These are phyloP conservation scores for Aspergillus sojae DNA, from an alignment of 2,329 filamentous ascomycete genomes.

Conservation along the genomic window DNA sequence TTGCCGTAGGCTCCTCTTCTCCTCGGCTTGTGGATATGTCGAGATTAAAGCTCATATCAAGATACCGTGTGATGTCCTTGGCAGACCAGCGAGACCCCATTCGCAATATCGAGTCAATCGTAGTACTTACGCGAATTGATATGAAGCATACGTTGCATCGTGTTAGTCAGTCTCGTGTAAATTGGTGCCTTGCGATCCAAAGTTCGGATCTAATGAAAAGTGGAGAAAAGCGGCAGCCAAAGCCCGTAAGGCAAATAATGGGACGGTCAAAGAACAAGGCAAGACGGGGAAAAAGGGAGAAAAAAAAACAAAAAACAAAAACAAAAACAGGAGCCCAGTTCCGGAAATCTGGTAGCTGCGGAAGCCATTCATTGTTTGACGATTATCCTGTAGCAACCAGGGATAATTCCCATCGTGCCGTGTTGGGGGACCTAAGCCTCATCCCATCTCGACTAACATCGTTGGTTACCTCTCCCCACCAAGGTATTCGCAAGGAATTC, in stretches of 20 bases:
- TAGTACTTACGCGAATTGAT: neutral
- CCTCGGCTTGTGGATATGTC: neutral
- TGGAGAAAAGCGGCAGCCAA: constrained; percentile 14
- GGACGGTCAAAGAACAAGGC: neutral
- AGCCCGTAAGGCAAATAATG: constrained; percentile 7
- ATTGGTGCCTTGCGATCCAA: constrained; percentile 12
- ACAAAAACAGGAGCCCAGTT: too few relatives aligned
- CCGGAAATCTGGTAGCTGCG: neutral
- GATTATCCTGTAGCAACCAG: neutral
- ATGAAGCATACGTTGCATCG: constrained; percentile 7
- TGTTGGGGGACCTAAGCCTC: neutral
- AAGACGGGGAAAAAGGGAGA: neutral
- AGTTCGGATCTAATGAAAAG: constrained; percentile 15
- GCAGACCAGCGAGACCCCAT: neutral
- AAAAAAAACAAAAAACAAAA: neutral
- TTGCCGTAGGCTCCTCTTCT: neutral
- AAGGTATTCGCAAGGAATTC: neutral
- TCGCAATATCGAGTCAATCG: neutral
- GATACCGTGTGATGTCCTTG: neutral
- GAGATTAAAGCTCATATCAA: neutral
- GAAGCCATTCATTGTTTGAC: neutral
- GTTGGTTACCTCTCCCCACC: neutral
- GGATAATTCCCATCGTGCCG: neutral
- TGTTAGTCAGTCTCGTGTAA: constrained; percentile 18
- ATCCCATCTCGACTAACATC: neutral